Percentiles rank a stretch among this genome's conserved stretches.
These are phyloP conservation scores for Moesziomyces sp. DNA, from an alignment of 1,284 basidiomycete species.

Conservation along the genomic window DNA sequence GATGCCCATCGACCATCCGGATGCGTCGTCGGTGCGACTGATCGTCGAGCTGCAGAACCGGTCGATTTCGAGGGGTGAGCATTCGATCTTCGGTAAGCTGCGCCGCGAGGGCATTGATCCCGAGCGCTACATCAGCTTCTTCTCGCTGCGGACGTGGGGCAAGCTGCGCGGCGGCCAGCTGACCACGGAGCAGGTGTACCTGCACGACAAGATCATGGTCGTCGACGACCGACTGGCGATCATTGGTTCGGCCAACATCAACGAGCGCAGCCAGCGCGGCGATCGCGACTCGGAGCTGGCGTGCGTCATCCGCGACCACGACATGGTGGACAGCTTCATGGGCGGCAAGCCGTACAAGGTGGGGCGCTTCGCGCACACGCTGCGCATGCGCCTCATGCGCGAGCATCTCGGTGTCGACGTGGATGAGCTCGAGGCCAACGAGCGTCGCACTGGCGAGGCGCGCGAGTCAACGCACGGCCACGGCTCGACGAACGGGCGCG, in stretches of 20 bases:
- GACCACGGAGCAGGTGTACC: slow-evolving; percentile 80
- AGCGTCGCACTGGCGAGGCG: slow-evolving; percentile 15
- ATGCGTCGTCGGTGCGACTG: slow-evolving; percentile 83
- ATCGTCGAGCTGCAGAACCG: slow-evolving; percentile 74
- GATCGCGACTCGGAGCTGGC: slow-evolving; percentile 97
- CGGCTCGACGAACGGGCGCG: slow-evolving; percentile 7
- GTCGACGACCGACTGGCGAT: slow-evolving; percentile 97
- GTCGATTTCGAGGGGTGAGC: slow-evolving; percentile 85
- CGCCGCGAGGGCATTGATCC: slow-evolving; percentile 86
- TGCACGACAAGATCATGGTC: slow-evolving; percentile 76
- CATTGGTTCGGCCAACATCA: slow-evolving; percentile 99
- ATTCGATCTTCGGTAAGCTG: slow-evolving; percentile 90
- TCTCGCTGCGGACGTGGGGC: slow-evolving; percentile 91
- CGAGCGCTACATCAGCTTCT: slow-evolving; percentile 90
- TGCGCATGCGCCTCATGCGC: slow-evolving; percentile 92
- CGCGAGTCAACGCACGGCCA: slow-evolving; percentile 1
- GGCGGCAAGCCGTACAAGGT: slow-evolving; percentile 93
- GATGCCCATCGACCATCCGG: slow-evolving; percentile 89
- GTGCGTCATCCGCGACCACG: slow-evolving; percentile 91
- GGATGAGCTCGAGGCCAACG: slow-evolving; percentile 77
- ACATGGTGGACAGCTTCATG: slow-evolving; percentile 92
- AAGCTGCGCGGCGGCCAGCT: slow-evolving; percentile 86
- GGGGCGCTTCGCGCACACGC: slow-evolving; percentile 92
- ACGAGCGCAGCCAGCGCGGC: slow-evolving; percentile 93
- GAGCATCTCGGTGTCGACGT: slow-evolving; percentile 97